Evolutionary conservation across 371 early-diverging fungal species (phyloP).

Genomic region (Mucor sp.): DNA sequence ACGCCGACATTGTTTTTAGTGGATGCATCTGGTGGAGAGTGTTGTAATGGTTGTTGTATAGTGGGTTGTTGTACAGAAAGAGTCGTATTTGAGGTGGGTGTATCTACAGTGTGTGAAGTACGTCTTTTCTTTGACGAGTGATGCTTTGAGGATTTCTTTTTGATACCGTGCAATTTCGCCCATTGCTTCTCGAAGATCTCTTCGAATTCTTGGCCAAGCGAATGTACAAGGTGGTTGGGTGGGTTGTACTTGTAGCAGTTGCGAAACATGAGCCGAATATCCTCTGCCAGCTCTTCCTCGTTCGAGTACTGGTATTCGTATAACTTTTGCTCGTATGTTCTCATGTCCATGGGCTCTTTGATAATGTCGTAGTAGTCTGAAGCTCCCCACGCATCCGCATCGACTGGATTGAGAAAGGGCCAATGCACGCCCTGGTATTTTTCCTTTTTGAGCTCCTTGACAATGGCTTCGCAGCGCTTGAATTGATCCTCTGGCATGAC

Average conservation of each 20-base stretch:
- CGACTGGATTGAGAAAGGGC: constrained; percentile 86
- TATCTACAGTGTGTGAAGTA: constrained; percentile 8
- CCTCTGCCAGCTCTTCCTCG: constrained; percentile 56
- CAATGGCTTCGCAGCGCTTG: constrained; percentile 59
- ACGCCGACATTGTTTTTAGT: background rate
- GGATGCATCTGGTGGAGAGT: background rate
- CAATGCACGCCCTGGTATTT: constrained; percentile 31
- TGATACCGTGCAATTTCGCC: constrained; percentile 48
- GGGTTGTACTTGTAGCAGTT: constrained; percentile 97
- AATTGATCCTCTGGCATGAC: constrained; percentile 61
- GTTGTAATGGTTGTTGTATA: background rate
- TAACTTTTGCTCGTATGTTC: constrained; percentile 83
- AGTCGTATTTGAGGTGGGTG: background rate
- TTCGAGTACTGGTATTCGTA: constrained; percentile 51
- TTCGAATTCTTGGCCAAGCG: constrained; percentile 60
- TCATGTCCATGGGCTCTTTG: constrained; percentile 96
- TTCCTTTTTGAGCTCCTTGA: constrained; percentile 41
- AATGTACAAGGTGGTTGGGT: constrained; percentile 66
- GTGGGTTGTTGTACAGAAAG: constrained; percentile 4
- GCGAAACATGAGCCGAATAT: constrained; percentile 67
- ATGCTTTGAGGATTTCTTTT: constrained; percentile 7
- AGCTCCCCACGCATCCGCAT: constrained; percentile 84
- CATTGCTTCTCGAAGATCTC: constrained; percentile 66
- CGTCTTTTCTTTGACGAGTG: constrained; percentile 4
- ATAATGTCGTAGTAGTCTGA: constrained; percentile 89